Conservation (phyloP, 805 yeast genomes). For the Teunomyces gatunensis region DNA sequence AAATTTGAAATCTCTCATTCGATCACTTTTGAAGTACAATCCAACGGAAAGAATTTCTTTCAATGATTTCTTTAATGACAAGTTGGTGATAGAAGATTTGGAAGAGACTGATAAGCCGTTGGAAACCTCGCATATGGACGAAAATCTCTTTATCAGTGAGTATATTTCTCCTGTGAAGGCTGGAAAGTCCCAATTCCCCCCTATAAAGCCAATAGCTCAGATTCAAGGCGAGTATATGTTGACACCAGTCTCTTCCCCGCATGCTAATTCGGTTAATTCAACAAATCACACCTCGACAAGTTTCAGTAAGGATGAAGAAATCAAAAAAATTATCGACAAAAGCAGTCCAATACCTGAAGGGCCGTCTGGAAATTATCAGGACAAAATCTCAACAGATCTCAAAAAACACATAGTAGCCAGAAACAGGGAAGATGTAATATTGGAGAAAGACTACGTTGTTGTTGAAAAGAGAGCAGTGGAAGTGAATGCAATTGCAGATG, state of each 20-base stretch:
- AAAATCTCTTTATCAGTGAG: conserved; percentile 81
- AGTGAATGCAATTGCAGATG: conserved; percentile 94
- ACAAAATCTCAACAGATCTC: neutral
- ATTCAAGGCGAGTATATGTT: conserved; percentile 3
- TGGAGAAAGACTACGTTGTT: conserved; percentile 88
- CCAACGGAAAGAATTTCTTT: conserved; percentile 89
- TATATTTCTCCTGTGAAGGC: conserved; percentile 49
- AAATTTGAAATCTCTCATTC: conserved; percentile 66
- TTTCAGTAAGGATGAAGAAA: conserved; percentile 40
- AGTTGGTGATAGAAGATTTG: conserved; percentile 57
- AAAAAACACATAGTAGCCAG: neutral
- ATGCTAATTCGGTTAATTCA: neutral
- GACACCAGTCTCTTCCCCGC: neutral
- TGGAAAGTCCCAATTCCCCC: conserved; percentile 13
- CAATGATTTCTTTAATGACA: conserved; percentile 79
- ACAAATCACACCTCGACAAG: neutral
- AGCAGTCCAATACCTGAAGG: conserved; percentile 44
- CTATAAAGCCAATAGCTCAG: conserved; percentile 9
- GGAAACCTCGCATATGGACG: conserved; percentile 67
- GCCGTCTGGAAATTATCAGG: conserved; percentile 22
- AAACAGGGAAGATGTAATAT: conserved; percentile 43
- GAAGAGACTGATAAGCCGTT: conserved; percentile 55
- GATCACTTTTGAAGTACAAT: conserved; percentile 73
- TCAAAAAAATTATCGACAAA: conserved; percentile 42
- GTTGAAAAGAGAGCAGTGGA: conserved; percentile 94